Evolutionary conservation across 495 filamentous ascomycete genomes (phyloP), one percentile per base, ranked within the genome.

Genomic region (Hypoxylon trugodes): DNA sequence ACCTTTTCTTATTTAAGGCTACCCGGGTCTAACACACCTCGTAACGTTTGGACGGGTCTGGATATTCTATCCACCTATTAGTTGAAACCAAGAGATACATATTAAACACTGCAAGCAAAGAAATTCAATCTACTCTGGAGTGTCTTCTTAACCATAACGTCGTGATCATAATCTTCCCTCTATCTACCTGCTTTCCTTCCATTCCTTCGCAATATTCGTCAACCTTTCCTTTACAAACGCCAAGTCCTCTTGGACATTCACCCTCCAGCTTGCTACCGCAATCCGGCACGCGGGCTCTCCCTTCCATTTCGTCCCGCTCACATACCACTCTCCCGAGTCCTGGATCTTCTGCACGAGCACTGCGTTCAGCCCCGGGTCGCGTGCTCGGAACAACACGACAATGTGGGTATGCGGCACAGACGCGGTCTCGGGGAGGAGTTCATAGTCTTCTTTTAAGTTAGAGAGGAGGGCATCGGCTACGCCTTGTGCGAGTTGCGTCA

Each of bases 201-300:
- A 66, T 19, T 57, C 57, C 38, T 42, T 41, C 10, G 65, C 65
- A n/a, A 63, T 68, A 35, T 2, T 13, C 35, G 59, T 59, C 38
- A 68, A 10, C 1, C 35, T 43, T 9, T 74, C 68, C 66, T 65
- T 78, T 8, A 89, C 77, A 4, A 85, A 56, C 25, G 62, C 71
- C n/a, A 84, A 51, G 68, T 90, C 88, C 52, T 76, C 74, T 32
- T 84, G 79, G 1, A 79, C 76, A 51, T 87, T 78, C 9, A 87
- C 83, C 61, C 84, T 81, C 93, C 94, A 97, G 65, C 89, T 96
- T 8, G 88, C 86, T 28, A 96, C 87, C 0, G 94, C 94, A 64
- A 96, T 83, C 18, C 94, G 81, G 63, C 84, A 87, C 13, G 92
- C 93, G 42, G 88, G 84, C 49, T 76, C 66, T 0, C 88, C 88